These are phyloP conservation scores for Larix sibirica DNA, from an alignment of 83 land plant species.

Conservation along the genomic window DNA sequence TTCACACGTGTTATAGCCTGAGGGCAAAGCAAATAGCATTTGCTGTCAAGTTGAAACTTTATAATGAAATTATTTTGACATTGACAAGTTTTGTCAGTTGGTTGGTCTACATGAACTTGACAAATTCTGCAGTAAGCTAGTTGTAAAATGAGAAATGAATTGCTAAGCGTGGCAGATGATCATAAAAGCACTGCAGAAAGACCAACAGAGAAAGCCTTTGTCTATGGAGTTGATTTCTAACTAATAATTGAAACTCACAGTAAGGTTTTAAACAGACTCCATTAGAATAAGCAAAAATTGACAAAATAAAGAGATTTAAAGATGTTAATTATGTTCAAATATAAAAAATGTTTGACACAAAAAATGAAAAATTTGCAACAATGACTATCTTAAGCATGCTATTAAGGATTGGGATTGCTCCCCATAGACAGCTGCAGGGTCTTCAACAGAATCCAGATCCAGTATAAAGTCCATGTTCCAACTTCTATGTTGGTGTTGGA, in stretches of 20 bases:
- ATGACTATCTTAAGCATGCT: background rate
- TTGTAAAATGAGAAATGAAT: background rate
- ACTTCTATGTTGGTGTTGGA: background rate
- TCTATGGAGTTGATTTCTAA: too few species aligned
- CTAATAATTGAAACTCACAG: too few species aligned
- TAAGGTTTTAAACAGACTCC: too few species aligned
- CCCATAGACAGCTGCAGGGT: background rate
- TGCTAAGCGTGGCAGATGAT: background rate
- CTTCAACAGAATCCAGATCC: background rate
- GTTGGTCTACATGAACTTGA: background rate
- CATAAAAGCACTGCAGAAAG: too few species aligned
- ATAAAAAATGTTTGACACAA: background rate
- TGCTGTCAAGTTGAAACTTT: slow-evolving; percentile 1
- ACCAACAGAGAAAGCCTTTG: too few species aligned
- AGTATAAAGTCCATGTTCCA: background rate
- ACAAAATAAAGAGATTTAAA: too few species aligned
- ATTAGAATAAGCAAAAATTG: too few species aligned
- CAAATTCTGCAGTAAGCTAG: background rate
- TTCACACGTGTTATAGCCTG: slow-evolving; percentile 89
- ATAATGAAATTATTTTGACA: background rate
- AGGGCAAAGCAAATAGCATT: background rate
- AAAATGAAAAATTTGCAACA: background rate
- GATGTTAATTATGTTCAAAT: too few species aligned
- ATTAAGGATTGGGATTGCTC: background rate
- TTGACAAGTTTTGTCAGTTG: background rate